These are phyloP conservation scores for Trichothecium sympodiale DNA, from an alignment of 2,329 filamentous ascomycete species.

Conservation along the genomic window DNA sequence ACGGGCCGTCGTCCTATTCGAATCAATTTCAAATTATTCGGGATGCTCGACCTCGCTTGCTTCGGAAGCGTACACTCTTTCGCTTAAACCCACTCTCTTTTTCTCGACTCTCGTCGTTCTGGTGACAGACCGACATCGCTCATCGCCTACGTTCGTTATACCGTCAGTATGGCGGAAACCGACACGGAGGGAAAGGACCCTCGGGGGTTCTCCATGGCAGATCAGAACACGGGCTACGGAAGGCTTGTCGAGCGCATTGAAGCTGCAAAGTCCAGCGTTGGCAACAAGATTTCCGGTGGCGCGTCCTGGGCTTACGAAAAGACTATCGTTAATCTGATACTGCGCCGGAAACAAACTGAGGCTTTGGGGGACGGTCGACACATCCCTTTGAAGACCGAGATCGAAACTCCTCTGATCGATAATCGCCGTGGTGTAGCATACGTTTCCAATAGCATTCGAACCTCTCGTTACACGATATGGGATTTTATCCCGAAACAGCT, in stretches of 20 bases:
- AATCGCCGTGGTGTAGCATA: slow-evolving; percentile 37
- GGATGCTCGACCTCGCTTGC: no score
- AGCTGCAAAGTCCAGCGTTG: neutral
- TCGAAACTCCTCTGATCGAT: slow-evolving; percentile 31
- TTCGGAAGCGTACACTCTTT: no score
- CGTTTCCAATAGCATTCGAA: slow-evolving; percentile 58
- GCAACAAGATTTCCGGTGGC: slow-evolving; percentile 1
- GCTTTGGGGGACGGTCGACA: slow-evolving; percentile 60
- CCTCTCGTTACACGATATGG: slow-evolving; percentile 72
- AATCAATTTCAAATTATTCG: no score
- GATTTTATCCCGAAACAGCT: slow-evolving; percentile 80
- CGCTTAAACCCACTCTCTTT: no score
- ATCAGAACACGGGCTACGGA: neutral
- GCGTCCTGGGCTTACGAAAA: slow-evolving; percentile 20
- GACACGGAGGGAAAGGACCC: neutral
- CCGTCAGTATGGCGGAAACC: no score
- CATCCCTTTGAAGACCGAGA: slow-evolving; percentile 29
- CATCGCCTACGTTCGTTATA: no score
- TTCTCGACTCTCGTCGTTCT: no score
- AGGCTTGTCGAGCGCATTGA: no score
- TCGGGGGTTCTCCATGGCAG: neutral
- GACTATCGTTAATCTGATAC: slow-evolving; percentile 34
- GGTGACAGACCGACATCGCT: no score
- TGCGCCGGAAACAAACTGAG: slow-evolving; percentile 56
- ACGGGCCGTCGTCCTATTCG: no score